Conservation (phyloP, 2,329 filamentous ascomycete genomes). For the Apiospora marii region DNA sequence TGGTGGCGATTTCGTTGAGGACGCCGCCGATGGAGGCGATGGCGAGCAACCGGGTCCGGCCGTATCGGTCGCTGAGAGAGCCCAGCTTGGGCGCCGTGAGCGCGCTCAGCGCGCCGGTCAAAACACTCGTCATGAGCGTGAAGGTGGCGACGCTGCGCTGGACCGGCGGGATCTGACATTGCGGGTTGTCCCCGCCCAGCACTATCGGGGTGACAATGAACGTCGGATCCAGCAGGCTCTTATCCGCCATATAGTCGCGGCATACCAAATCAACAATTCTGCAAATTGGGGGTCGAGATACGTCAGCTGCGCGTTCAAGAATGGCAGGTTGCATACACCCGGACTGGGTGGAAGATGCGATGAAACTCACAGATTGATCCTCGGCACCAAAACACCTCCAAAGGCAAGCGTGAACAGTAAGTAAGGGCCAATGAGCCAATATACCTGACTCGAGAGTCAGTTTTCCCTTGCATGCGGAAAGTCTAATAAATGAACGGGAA, state of each 20-base stretch:
- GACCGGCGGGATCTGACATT: conserved; percentile 82
- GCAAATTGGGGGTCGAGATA: conserved; percentile 24
- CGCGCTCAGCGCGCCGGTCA: conserved; percentile 80
- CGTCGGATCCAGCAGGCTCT: conserved; percentile 63
- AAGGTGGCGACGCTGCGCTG: conserved; percentile 81
- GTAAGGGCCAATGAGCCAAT: conserved; percentile 84
- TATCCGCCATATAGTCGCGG: conserved; percentile 79
- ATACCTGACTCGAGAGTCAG: conserved; percentile 61
- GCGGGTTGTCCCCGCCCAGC: conserved; percentile 74
- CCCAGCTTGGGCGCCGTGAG: conserved; percentile 85
- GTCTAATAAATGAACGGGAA: not conserved
- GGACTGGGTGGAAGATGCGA: not conserved
- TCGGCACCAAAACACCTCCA: conserved; percentile 85
- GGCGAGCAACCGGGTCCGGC: conserved; percentile 77
- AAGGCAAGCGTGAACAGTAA: conserved; percentile 85
- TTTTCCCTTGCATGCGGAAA: conserved; percentile 6
- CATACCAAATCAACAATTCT: conserved; percentile 84
- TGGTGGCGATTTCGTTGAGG: conserved; percentile 76
- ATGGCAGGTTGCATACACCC: not conserved
- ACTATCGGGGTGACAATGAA: conserved; percentile 70
- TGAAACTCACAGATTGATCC: conserved; percentile 73
- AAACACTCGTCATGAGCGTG: conserved; percentile 76
- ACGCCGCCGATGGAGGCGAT: conserved; percentile 79
- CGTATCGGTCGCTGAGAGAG: conserved; percentile 85
- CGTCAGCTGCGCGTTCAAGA: conserved; percentile 26